Evolutionary conservation across 805 yeast genomes (phyloP).

Genomic region (Cyberlindnera petersonii): DNA sequence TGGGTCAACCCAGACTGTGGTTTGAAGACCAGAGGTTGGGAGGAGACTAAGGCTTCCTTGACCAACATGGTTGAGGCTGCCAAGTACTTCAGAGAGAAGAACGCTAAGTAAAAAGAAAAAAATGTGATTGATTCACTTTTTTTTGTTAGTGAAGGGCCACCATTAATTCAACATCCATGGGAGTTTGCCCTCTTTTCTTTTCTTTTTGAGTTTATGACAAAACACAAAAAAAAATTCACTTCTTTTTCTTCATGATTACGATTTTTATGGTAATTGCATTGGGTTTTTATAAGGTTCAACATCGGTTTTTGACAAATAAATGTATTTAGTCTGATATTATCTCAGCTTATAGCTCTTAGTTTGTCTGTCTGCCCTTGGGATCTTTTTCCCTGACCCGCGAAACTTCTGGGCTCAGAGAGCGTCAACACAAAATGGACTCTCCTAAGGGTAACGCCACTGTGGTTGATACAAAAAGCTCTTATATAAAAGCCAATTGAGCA

Average conservation of each 20-base stretch:
- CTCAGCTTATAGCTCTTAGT: neutral
- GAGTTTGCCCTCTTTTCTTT: slow-evolving; percentile 6
- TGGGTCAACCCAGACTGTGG: slow-evolving; percentile 99
- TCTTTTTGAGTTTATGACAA: slow-evolving; percentile 12
- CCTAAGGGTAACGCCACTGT: slow-evolving; percentile 1
- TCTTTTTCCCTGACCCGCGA: no score
- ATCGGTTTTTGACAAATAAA: slow-evolving; percentile 32
- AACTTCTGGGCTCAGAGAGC: no score
- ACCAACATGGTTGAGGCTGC: slow-evolving; percentile 99
- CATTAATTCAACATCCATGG: slow-evolving; percentile 27
- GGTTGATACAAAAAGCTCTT: no score
- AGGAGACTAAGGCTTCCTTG: slow-evolving; percentile 90
- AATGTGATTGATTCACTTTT: slow-evolving; percentile 4
- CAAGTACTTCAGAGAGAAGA: slow-evolving; percentile 76
- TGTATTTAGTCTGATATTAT: slow-evolving; percentile 1
- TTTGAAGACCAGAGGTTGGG: slow-evolving; percentile 99
- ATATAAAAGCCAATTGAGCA: neutral
- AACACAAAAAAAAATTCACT: slow-evolving; percentile 13
- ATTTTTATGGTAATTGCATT: slow-evolving; percentile 24
- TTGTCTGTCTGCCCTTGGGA: no score
- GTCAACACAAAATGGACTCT: no score
- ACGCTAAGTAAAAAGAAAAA: slow-evolving; percentile 24
- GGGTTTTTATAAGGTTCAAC: slow-evolving; percentile 42
- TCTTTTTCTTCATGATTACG: slow-evolving; percentile 15
- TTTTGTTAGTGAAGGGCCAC: slow-evolving; percentile 5